phyloP scores from a whole-genome alignment of 1,284 basidiomycete species.

The Ganoderma meredithae region DNA sequence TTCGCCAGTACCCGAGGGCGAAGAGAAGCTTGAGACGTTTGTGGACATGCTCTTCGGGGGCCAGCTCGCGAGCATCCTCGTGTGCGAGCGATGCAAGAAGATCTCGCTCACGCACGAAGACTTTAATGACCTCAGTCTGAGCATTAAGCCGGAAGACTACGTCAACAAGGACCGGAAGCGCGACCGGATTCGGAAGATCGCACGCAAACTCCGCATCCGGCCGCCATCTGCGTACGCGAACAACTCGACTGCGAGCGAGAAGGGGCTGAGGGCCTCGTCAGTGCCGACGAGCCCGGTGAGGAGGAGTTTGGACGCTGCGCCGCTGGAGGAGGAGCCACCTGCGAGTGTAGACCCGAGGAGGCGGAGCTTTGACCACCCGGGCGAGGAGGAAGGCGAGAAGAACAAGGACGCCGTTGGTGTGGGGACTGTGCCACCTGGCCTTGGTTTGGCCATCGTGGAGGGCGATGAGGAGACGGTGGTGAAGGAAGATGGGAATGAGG shows the following conservation, averaged over 20 bases:
- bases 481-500: background rate
- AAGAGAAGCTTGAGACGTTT: slow-evolving; percentile 71
- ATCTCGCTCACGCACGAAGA: slow-evolving; percentile 93
- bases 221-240: slow-evolving; percentile 30
- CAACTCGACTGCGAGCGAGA: slow-evolving; percentile 19
- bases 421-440: slow-evolving; percentile 1
- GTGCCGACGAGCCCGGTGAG: slow-evolving; percentile 43
- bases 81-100: slow-evolving; percentile 93
- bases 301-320: slow-evolving; percentile 34
- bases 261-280: slow-evolving; percentile 39
- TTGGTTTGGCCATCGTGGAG: slow-evolving; percentile 25
- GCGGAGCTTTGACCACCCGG: slow-evolving; percentile 39
- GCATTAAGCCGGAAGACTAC: slow-evolving; percentile 84
- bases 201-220: slow-evolving; percentile 61
- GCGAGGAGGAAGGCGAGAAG: slow-evolving; percentile 32
- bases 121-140: slow-evolving; percentile 91
- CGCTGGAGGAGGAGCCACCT: slow-evolving; percentile 36
- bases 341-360: slow-evolving; percentile 38
- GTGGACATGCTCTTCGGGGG: slow-evolving; percentile 92
- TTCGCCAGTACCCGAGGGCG: slow-evolving; percentile 37
- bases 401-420: slow-evolving; percentile 24
- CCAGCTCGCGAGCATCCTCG: slow-evolving; percentile 85
- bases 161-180: slow-evolving; percentile 67
- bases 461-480: slow-evolving; percentile 15
- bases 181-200: slow-evolving; percentile 74